phyloP scores from a whole-genome alignment of 2,329 filamentous ascomycete genomes.

The Talaromyces sp. region DNA sequence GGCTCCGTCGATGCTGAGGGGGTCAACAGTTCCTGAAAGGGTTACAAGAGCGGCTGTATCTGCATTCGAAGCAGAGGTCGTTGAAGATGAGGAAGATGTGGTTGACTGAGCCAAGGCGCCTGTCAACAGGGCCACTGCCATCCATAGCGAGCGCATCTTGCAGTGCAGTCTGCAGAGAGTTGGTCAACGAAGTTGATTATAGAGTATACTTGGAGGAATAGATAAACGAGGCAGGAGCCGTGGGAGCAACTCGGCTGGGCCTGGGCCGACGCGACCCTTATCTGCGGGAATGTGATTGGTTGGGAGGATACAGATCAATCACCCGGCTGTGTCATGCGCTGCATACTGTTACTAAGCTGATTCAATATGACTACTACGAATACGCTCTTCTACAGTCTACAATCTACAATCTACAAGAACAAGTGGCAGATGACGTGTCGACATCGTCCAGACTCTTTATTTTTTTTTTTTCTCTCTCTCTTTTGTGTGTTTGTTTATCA shows the following conservation, averaged over 20 bases:
- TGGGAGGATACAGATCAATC: background rate
- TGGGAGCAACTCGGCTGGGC: background rate
- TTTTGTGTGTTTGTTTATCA: background rate
- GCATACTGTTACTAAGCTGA: background rate
- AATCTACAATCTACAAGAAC: too few species aligned
- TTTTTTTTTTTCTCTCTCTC: background rate
- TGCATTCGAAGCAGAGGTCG: slow-evolving; percentile 4
- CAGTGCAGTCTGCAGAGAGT: background rate
- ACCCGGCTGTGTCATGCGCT: slow-evolving; percentile 6
- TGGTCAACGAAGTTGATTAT: background rate
- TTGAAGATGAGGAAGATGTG: slow-evolving; percentile 2
- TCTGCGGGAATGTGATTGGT: background rate
- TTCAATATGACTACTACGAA: background rate
- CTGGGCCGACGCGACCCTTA: background rate
- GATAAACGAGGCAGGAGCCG: background rate
- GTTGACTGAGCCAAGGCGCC: slow-evolving; percentile 13
- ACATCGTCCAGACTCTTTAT: background rate
- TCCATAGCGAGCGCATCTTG: slow-evolving; percentile 18
- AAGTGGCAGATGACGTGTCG: background rate
- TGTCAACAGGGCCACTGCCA: slow-evolving; percentile 13
- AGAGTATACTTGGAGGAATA: background rate
- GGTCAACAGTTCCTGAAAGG: slow-evolving; percentile 28
- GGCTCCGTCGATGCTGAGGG: slow-evolving; percentile 27
- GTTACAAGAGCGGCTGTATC: slow-evolving; percentile 22
- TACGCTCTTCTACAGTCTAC: background rate